Base-by-base conservation (phyloP, 106 monocot genomes). In the Platanthera guangdongensis region DNA sequence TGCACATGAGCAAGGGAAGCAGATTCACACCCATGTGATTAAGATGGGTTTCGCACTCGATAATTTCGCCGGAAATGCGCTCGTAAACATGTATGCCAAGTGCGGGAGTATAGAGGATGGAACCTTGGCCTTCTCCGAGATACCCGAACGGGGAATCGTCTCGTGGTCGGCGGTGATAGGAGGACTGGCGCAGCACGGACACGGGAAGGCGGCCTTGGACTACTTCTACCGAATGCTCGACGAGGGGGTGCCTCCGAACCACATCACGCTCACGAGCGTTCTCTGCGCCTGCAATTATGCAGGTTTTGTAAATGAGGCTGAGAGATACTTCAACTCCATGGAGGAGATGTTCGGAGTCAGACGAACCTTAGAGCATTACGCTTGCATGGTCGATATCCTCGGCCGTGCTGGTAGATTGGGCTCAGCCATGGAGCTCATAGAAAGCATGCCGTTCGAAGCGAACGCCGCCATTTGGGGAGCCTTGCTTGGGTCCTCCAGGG, bases 141-240 rank as follows among this genome's bases (percentile, higher is more conserved):
- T 89, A 74, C 74, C 79, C 1, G 85, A 97, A 25, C 84, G 75
- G 22, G 96, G 89, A 65, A 77, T 76, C 50, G 89, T 97, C 54
- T 93, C 96, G 28, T 97, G 93, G 96, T 97, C 96, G 15, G 93
- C 96, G 0, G 93, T 97, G 91, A 97, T 97, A 30, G 93, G 88
- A 25, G 96, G 89, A 7, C 85, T 91, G 49, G 96, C 93, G 19
- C 91, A 93, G 75, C 93, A 97, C 64, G 96, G 93, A 2, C 91
- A 82, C 46, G 96, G 93, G 30, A 89, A 86, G 84, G 72, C 84
- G 50, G 96, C 93, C 32, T 74, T 97, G 51, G 77, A 77, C 19
- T 75, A 87, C 18, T 97, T 93, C 69, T 51, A 79, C n/a, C 77
- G 60, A 64, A 97, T 97, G 96, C 70, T 93, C 4, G 53, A 83